A percentile compares a stretch with the other conserved stretches of the same genome.
These are phyloP conservation scores for Pyrenophora tritici-repentis DNA, from an alignment of 2,329 filamentous ascomycete species.

Conservation along the genomic window DNA sequence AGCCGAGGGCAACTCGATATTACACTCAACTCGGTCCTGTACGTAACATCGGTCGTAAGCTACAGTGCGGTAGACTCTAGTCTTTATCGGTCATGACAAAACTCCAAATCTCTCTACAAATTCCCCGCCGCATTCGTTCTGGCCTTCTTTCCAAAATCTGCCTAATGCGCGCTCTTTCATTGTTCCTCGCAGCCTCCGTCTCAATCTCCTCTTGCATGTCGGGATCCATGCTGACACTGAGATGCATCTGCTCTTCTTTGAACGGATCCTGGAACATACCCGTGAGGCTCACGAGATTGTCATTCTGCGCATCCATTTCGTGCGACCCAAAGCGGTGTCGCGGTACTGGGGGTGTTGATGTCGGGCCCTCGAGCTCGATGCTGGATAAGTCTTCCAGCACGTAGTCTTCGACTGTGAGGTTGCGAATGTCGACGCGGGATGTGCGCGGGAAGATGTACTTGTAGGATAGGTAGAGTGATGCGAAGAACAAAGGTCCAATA, in stretches of 20 bases:
- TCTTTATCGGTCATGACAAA: slow-evolving; percentile 26
- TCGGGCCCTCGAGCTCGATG: slow-evolving; percentile 20
- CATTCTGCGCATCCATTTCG: slow-evolving; percentile 16
- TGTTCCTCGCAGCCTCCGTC: slow-evolving; percentile 13
- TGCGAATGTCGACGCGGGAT: slow-evolving; percentile 18
- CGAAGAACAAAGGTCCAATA: slow-evolving; percentile 28
- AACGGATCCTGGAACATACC: slow-evolving; percentile 5
- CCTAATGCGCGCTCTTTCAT: slow-evolving; percentile 13
- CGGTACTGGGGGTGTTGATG: neutral
- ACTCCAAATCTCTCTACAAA: slow-evolving; percentile 32
- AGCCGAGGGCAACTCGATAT: too few species aligned
- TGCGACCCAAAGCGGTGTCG: slow-evolving; percentile 7
- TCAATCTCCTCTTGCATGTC: slow-evolving; percentile 21
- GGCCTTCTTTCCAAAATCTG: slow-evolving; percentile 20
- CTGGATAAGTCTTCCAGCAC: slow-evolving; percentile 22
- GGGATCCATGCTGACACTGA: slow-evolving; percentile 8
- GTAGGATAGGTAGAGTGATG: slow-evolving; percentile 22
- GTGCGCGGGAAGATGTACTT: slow-evolving; percentile 26
- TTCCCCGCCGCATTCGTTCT: slow-evolving; percentile 13
- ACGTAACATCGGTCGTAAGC: too few species aligned
- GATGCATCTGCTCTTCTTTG: neutral
- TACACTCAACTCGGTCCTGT: too few species aligned
- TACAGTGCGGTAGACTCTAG: neutral
- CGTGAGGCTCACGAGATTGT: neutral
- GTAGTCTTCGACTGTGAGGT: slow-evolving; percentile 25